phyloP scores from a whole-genome alignment of 805 yeast genomes.

The Wickerhamomyces queroliae region DNA sequence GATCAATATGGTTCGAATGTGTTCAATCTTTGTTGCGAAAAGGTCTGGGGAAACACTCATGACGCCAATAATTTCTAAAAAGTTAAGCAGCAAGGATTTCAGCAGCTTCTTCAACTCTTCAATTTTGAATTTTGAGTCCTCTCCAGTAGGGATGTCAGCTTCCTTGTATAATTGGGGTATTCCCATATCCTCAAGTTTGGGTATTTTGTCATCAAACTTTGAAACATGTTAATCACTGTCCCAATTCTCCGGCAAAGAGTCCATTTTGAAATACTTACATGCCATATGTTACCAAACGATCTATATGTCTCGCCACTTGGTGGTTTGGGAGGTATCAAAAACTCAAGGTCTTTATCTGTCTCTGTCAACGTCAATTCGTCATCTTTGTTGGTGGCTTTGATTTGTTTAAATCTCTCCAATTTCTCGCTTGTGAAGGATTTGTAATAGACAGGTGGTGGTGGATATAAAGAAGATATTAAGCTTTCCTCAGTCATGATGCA shows the following conservation, averaged over 20 bases:
- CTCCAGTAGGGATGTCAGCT: conserved; percentile 19
- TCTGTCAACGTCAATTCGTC: conserved; percentile 28
- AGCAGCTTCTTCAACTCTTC: conserved; percentile 74
- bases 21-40: conserved; percentile 61
- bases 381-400: conserved; percentile 16
- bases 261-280: conserved; percentile 24
- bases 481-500: conserved; percentile 16
- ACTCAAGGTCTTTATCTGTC: conserved; percentile 43
- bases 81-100: conserved; percentile 73
- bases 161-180: conserved; percentile 62
- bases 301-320: conserved; percentile 67
- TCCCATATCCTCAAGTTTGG: conserved; percentile 71
- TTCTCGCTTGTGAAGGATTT: conserved; percentile 71
- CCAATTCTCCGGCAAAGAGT: neutral
- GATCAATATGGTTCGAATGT: conserved; percentile 72
- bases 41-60: conserved; percentile 68
- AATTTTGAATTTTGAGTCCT: conserved; percentile 44
- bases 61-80: conserved; percentile 75
- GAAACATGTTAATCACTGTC: neutral
- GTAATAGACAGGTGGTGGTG: conserved; percentile 89
- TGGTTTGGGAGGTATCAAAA: conserved; percentile 56
- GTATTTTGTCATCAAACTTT: conserved; percentile 57
- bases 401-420: conserved; percentile 33
- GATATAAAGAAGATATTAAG: conserved; percentile 66
- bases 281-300: conserved; percentile 91